Base-by-base conservation (phyloP, 768 basidiomycete genomes). In the Calocybe gangraenosa region DNA sequence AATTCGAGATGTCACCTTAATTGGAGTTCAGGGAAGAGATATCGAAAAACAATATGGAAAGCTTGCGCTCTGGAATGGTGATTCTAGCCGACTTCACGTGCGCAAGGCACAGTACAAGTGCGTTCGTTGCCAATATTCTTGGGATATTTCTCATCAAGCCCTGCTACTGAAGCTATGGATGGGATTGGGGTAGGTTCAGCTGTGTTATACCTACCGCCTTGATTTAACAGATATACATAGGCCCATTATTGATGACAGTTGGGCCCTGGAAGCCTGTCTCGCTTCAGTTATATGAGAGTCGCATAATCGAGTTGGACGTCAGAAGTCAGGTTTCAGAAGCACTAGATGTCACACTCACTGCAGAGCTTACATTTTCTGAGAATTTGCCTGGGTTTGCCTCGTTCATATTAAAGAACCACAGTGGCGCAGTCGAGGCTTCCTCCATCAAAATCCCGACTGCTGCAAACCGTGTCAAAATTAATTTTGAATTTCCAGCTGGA, bases 31-130 rank as follows among this genome's bases (percentile, higher is more conserved):
- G 81, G 93, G 91, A 20, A 80, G 84, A 56, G 76, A 79, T 39
- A 67, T 88, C 10, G 88, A 94, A 58, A 78, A 79, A 51, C 58
- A 73, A 21, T 69, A 85, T 44, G 77, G 71, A 11, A 87, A 82
- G 59, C 57, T 77, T 13, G 60, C 70, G 2, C 66, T 87, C 6
- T 93, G 90, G 93, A 97, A 96, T 56, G 94, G 95, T 7, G 91
- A 95, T 59, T 82, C 88, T 0, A 89, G 87, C 56, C 79, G 94
- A 34, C 70, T 96, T 22, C 90, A 94, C 59, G 87, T 94, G 18
- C 79, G 93, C 37, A 97, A 96, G 67, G 92, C 93, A 1, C 89
- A 92, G 58, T 96, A 93, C 70, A 87, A 90, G 80, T 92, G 61
- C 48, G 79, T 64, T 40, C 50, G 53, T 15, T 23, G 5, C 4